A percentile compares a stretch with the other conserved stretches of the same genome.
phyloP scores from a whole-genome alignment of 305 asterid species.

The Fraxinus sp. region DNA sequence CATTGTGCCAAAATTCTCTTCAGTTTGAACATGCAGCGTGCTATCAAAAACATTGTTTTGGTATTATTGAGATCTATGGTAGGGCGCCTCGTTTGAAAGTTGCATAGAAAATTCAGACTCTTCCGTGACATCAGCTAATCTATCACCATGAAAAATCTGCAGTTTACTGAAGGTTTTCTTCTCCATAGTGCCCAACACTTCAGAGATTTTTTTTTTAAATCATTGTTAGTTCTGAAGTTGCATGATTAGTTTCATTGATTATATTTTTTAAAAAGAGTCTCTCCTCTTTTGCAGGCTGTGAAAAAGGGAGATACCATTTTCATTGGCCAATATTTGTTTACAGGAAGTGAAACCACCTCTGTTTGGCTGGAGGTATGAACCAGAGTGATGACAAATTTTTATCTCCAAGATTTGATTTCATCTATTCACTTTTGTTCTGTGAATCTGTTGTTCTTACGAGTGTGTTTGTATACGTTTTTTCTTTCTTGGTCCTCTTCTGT shows the following conservation, averaged over 20 bases:
- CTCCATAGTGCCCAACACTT: neutral
- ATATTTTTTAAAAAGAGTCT: conserved; percentile 8
- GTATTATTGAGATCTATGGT: neutral
- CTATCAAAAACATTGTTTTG: neutral
- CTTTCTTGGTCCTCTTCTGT: neutral
- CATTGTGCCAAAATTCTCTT: too few species aligned
- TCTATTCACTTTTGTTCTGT: neutral
- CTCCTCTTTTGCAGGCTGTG: conserved; percentile 65
- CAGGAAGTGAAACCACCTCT: conserved; percentile 98
- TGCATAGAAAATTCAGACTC: neutral
- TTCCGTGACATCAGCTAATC: neutral
- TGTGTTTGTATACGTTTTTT: neutral
- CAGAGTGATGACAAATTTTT: conserved; percentile 9
- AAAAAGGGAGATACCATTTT: conserved; percentile 93
- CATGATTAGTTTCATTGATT: neutral
- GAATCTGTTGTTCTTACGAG: neutral
- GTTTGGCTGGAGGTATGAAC: conserved; percentile 93
- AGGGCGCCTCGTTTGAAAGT: neutral
- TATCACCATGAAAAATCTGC: neutral
- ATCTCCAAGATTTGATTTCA: neutral
- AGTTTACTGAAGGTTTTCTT: neutral
- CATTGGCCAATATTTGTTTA: conserved; percentile 87
- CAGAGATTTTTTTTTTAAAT: neutral
- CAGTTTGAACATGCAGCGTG: neutral
- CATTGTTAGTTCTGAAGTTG: neutral